Base-by-base conservation (phyloP, 2,329 filamentous ascomycete species). In the Nannizzia gypsea region DNA sequence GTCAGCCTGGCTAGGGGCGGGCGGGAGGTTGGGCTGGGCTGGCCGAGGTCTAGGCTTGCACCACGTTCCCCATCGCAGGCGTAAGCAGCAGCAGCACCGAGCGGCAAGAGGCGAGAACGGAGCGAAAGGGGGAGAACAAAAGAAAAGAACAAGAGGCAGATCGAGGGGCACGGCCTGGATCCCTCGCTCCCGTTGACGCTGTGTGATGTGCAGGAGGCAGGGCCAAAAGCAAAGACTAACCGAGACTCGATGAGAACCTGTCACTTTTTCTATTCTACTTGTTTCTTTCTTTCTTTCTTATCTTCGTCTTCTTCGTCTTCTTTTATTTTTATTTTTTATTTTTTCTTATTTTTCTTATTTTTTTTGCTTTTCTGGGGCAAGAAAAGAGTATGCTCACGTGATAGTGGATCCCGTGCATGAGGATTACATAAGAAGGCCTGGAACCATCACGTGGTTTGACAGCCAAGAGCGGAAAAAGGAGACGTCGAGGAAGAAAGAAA, bases 1-100 rank as follows among this genome's bases (percentile, higher is more conserved):
- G 26, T 54, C 26, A 54, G 48, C 48, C 48, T 54, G 48, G 50
- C 50, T 54, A 54, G 28, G 28, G 50, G 50, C 50, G 28, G 50
- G 50, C 50, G 50, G 50, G 50, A 54, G 15, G 50, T 34, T 54
- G 48, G 38, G 42, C 42, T 54, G 48, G 38, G 42, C 42, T 46
- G 44, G 44, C 22, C 50, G 50, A 54, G 50, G 50, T 54, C 50
- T 54, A 54, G 50, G 50, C 50, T 54, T 54, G 50, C 50, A 54
- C 50, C 24, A 54, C 50, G 50, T 54, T 54, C 28, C 50, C 28
- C 50, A 54, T 54, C n/a, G 38, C 48, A 13, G n/a, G 9, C 42
- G n/a, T 24, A 13, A 46, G 42, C 42, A 46, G 42, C 20, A 11
- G 17, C 42, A 22, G 2, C n/a, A n/a, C 5, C 8, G 22, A 9